Base-by-base conservation (phyloP, 768 basidiomycete species). In the Wakefieldia striispora region DNA sequence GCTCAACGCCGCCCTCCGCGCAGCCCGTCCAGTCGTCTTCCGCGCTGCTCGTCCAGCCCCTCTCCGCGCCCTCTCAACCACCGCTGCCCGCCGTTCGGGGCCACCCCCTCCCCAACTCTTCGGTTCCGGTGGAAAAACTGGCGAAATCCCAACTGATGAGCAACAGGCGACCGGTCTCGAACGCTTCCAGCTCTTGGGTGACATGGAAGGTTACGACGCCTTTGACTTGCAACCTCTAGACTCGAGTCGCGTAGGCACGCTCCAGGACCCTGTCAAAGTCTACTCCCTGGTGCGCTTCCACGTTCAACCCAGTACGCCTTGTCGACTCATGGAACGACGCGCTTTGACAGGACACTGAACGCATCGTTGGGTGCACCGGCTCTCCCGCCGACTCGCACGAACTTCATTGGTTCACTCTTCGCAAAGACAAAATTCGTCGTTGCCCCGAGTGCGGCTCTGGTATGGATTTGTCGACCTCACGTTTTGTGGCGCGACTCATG, bases 101-200 rank as follows among this genome's bases (percentile, higher is more conserved):
- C 70, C 83, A 29, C 75, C 80, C 14, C 73, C 83, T 50, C 87
- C 89, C 42, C 73, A 79, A 47, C 72, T 92, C 56, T 86, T 75
- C 56, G 90, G 91, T 55, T 63, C 78, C 43, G 91, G 91, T 65
- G 81, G 78, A 62, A 83, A 87, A 66, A 49, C 81, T 26, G 86
- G 89, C 44, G 78, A 83, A 59, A 81, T 92, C 56, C 85, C 93
- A 45, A 88, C 88, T 51, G 90, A 92, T 71, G 76, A 85, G 56
- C 81, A 89, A 56, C 95, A 99, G 72, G 83, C 95, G 14, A 99
- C 95, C 59, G 95, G 95, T 82, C 77, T 97, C 47, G 95, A 97
- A 71, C 91, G 95, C 71, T 83, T 97, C 65, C 91, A 99, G 72
- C 75, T 97, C 42, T 73, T 97, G 45, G 93, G 88, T 63, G 86